Conservation (phyloP, 129 eudicot genomes). For the Centaurea solstitialis region DNA sequence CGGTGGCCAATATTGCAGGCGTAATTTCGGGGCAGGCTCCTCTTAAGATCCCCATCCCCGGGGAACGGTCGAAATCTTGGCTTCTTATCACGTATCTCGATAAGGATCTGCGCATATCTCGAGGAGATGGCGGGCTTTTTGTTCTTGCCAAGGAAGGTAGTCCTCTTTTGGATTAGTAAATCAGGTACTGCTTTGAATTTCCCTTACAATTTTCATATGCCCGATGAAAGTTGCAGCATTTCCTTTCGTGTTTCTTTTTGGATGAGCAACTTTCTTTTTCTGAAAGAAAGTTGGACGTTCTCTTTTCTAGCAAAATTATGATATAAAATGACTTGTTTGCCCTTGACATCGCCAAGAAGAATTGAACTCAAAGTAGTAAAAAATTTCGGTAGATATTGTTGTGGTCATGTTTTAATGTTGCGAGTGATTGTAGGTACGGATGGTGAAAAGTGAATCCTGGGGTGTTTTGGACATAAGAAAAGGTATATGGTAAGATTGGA, state of each 20-base stretch:
- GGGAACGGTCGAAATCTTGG: conserved; percentile 89
- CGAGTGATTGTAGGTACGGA: not conserved
- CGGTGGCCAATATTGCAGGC: conserved; percentile 59
- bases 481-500: not conserved
- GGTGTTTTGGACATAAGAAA: not conserved
- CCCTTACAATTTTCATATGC: not conserved
- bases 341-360: not conserved
- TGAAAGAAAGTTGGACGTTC: not conserved
- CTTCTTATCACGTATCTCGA: conserved; percentile 82
- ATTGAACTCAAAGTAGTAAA: too few species aligned
- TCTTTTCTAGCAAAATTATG: not conserved
- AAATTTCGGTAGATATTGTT: not conserved
- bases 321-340: not conserved
- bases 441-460: not conserved
- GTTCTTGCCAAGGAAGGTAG: conserved; percentile 97
- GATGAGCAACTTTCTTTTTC: too few species aligned
- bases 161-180: conserved; percentile 67
- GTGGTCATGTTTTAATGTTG: not conserved
- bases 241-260: not conserved
- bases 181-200: conserved; percentile 28
- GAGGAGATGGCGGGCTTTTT: conserved; percentile 99
- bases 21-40: conserved; percentile 82
- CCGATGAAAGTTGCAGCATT: not conserved
- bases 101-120: conserved; percentile 86
- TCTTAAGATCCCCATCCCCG: conserved; percentile 77